Evolutionary conservation across 352 stramenopile species (phyloP).

Genomic region (Chloridella minuta): DNA sequence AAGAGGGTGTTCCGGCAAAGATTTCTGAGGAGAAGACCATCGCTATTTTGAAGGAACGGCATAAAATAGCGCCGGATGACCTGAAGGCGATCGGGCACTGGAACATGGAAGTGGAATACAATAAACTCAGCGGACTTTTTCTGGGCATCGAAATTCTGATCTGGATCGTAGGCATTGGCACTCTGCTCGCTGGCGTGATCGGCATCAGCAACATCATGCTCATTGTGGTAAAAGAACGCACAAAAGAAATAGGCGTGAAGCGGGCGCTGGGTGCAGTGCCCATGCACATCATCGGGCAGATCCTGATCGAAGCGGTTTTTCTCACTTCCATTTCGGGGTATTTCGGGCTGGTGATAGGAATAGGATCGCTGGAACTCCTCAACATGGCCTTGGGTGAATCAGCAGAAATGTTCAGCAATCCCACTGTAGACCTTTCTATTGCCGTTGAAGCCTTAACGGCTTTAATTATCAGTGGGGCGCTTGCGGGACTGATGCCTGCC

Average conservation of each 20-base stretch:
- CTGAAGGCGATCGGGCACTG: not conserved
- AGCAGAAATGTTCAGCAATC: not conserved
- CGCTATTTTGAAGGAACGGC: not conserved
- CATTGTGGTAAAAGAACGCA: not conserved
- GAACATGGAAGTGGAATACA: not conserved
- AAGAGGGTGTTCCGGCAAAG: not conserved
- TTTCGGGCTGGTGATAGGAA: not conserved
- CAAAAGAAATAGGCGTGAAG: not conserved
- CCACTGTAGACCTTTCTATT: not conserved
- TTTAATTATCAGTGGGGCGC: not conserved
- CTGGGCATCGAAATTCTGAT: not conserved
- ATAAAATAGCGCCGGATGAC: not conserved
- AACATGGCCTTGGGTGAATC: not conserved
- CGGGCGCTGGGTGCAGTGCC: not conserved
- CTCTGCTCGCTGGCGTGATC: not conserved
- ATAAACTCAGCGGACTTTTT: not conserved
- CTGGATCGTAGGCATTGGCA: not conserved
- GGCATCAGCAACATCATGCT: not conserved
- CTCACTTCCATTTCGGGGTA: not conserved
- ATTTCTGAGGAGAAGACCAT: not conserved
- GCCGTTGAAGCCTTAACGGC: not conserved
- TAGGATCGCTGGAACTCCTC: not conserved
- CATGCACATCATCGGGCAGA: not conserved
- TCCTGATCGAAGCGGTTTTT: not conserved
- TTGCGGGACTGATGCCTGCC: not conserved